Conservation (phyloP, 306 rosid species). For the Carpinus viminea region DNA sequence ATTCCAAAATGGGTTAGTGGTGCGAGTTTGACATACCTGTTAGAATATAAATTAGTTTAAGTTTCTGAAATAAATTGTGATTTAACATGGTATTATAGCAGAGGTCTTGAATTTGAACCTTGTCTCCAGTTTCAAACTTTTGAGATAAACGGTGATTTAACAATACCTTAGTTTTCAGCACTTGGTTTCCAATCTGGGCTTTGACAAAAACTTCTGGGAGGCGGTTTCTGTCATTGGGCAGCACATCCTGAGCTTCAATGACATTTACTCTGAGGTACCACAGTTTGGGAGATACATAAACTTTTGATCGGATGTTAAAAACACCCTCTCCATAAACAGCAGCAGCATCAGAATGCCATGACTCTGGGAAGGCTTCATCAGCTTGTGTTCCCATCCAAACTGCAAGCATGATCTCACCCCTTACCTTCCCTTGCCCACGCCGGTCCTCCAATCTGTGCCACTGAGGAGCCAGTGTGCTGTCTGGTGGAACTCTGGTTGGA, state of each 20-base stretch:
- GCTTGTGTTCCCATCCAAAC: conserved; percentile 99
- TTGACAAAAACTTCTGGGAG: conserved; percentile 70
- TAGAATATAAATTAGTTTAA: too few species aligned
- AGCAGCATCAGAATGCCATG: conserved; percentile 96
- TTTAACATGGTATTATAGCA: too few species aligned
- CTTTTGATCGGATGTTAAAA: conserved; percentile 80
- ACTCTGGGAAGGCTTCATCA: conserved; percentile 90
- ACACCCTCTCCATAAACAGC: conserved; percentile 80
- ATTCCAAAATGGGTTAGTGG: conserved; percentile 75
- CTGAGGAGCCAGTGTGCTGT: conserved; percentile 90
- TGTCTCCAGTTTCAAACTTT: too few species aligned
- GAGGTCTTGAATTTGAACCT: too few species aligned
- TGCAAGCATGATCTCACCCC: conserved; percentile 90
- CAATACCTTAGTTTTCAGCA: conserved; percentile 57
- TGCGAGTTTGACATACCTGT: conserved; percentile 46
- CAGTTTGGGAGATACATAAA: conserved; percentile 88
- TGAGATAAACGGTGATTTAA: too few species aligned
- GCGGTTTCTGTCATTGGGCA: conserved; percentile 68
- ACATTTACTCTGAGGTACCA: conserved; percentile 87
- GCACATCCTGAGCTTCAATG: conserved; percentile 90
- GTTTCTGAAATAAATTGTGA: too few species aligned
- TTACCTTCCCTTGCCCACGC: conserved; percentile 66
- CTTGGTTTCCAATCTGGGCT: conserved; percentile 86
- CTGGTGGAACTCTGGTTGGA: conserved; percentile 92
- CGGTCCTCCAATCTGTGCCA: conserved; percentile 86